Conservation (phyloP, 257 asterid species). For the Nicotiana otophora region DNA sequence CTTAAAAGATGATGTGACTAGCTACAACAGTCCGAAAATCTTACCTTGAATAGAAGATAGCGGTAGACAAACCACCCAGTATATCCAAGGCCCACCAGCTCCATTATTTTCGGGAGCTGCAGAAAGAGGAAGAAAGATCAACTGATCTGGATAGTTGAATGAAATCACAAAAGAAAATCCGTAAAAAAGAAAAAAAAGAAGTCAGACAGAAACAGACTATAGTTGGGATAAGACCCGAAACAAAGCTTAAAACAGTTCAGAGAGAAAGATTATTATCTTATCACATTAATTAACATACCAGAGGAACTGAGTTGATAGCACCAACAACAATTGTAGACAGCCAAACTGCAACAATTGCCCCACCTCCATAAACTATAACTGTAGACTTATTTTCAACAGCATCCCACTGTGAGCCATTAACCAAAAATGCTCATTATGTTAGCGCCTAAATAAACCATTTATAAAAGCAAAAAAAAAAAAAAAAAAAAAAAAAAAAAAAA, state of each 20-base stretch:
- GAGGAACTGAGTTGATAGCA: slow-evolving; percentile 83
- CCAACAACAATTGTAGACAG: slow-evolving; percentile 69
- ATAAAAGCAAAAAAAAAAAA: background rate
- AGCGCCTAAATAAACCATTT: background rate
- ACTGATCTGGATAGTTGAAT: background rate
- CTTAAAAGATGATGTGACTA: background rate
- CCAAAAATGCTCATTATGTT: background rate
- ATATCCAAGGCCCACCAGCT: slow-evolving; percentile 95
- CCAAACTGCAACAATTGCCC: slow-evolving; percentile 80
- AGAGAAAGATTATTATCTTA: background rate
- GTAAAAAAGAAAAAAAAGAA: background rate
- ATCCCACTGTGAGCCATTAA: slow-evolving; percentile 56
- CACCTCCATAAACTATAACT: slow-evolving; percentile 75
- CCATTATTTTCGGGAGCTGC: slow-evolving; percentile 97
- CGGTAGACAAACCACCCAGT: slow-evolving; percentile 99
- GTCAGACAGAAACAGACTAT: background rate
- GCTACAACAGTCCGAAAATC: background rate
- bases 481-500: background rate
- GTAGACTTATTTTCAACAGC: slow-evolving; percentile 89
- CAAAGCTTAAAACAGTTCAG: background rate
- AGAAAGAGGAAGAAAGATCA: background rate
- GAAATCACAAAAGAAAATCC: background rate
- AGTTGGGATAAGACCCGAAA: background rate
- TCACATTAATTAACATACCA: slow-evolving; percentile 48
- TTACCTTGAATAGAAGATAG: slow-evolving; percentile 96